Conservation (phyloP, 2,329 filamentous ascomycete species). For the Colletotrichum ledebouriae region DNA sequence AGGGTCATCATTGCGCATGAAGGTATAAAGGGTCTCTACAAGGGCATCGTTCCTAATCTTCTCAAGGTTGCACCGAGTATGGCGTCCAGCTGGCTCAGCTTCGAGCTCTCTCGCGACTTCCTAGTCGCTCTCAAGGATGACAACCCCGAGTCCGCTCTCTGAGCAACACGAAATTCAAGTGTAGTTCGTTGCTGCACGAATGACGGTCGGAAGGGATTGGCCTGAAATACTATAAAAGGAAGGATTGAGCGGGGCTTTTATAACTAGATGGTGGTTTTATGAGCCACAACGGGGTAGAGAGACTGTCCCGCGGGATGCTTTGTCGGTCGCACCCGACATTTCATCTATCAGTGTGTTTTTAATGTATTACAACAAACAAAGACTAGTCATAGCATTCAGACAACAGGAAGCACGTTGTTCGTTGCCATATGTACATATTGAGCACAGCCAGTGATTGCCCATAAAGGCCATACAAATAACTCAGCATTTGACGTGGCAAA, state of each 20-base stretch:
- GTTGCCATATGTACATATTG: not conserved
- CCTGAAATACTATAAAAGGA: conserved; percentile 6
- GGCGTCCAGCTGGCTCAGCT: conserved; percentile 98
- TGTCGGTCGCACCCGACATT: conserved; percentile 11
- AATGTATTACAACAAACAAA: conserved; percentile 41
- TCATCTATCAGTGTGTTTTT: conserved; percentile 38
- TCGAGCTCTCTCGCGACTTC: conserved; percentile 92
- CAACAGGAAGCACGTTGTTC: not conserved
- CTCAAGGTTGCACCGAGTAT: conserved; percentile 98
- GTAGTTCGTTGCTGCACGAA: not conserved
- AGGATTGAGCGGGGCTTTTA: conserved; percentile 21
- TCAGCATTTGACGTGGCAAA: conserved; percentile 1
- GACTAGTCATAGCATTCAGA: conserved; percentile 20
- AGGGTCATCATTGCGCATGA: conserved; percentile 86
- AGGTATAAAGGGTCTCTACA: conserved; percentile 89
- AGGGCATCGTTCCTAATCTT: conserved; percentile 94
- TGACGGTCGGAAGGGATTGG: not conserved
- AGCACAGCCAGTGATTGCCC: too few relatives aligned
- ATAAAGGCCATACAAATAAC: too few relatives aligned
- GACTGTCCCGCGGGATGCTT: conserved; percentile 23
- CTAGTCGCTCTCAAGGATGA: conserved; percentile 72
- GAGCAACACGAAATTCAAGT: conserved; percentile 4
- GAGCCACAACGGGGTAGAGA: conserved; percentile 29
- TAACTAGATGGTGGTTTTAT: conserved; percentile 32
- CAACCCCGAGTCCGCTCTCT: conserved; percentile 44